Conservation (phyloP, 2,329 filamentous ascomycete species). For the Elsinoe ampelina region DNA sequence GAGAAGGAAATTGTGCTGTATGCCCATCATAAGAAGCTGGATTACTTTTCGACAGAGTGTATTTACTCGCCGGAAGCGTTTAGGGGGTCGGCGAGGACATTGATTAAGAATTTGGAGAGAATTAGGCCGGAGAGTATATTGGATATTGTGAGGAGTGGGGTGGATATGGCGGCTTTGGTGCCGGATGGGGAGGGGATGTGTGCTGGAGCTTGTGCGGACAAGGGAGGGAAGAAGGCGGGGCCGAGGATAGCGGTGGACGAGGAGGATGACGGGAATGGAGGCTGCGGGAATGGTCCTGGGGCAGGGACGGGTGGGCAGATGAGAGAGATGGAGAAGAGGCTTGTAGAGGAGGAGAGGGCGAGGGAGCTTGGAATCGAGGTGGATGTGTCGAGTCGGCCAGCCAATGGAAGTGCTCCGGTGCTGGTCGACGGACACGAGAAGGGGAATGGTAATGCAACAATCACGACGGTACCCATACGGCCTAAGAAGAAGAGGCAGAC, state of each 20-base stretch:
- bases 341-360: constrained; percentile 56
- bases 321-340: constrained; percentile 66
- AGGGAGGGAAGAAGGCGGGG: constrained; percentile 25
- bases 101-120: constrained; percentile 93
- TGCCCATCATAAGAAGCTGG: constrained; percentile 89
- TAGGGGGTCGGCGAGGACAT: constrained; percentile 74
- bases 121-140: constrained; percentile 89
- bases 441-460: not conserved
- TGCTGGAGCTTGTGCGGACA: constrained; percentile 37
- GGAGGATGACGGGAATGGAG: constrained; percentile 54
- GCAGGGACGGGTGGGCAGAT: constrained; percentile 64
- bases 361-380: constrained; percentile 48
- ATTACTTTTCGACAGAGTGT: constrained; percentile 98
- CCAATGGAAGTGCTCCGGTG: constrained; percentile 10
- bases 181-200: constrained; percentile 45
- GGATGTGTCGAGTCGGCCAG: constrained; percentile 42
- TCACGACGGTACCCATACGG: constrained; percentile 21
- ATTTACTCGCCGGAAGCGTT: constrained; percentile 98
- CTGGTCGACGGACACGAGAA: constrained; percentile 19
- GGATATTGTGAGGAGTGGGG: constrained; percentile 87
- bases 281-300: constrained; percentile 65
- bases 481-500: constrained; percentile 26
- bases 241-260: constrained; percentile 29
- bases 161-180: constrained; percentile 90
- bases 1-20: constrained; percentile 99